phyloP scores from a whole-genome alignment of 2,329 filamentous ascomycete genomes.

The Rhinocladiella similis region DNA sequence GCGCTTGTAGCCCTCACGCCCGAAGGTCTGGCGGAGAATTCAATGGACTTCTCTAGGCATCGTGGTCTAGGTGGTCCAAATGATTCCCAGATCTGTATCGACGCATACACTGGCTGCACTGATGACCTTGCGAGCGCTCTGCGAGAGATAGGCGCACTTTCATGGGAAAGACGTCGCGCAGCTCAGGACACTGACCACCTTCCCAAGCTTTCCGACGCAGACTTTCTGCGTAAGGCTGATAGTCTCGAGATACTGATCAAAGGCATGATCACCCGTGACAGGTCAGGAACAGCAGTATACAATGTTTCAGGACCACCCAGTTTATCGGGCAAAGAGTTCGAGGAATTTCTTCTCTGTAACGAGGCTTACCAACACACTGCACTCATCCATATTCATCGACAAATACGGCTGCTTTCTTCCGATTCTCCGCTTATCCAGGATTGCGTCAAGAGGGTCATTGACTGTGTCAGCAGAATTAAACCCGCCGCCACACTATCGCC shows the following conservation, averaged over 20 bases:
- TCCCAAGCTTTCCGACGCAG: slow-evolving; percentile 9
- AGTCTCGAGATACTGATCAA: slow-evolving; percentile 33
- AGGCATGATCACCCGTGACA: slow-evolving; percentile 28
- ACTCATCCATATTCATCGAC: slow-evolving; percentile 44
- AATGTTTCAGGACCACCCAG: slow-evolving; percentile 30
- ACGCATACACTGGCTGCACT: slow-evolving; percentile 13
- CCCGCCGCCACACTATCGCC: slow-evolving; percentile 42
- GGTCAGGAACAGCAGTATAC: slow-evolving; percentile 26
- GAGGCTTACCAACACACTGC: slow-evolving; percentile 46
- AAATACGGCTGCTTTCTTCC: slow-evolving; percentile 35
- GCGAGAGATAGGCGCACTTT: slow-evolving; percentile 11
- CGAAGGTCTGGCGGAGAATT: slow-evolving; percentile 1
- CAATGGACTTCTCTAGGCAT: neutral
- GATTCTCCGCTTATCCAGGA: slow-evolving; percentile 4
- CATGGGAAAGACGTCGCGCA: slow-evolving; percentile 8
- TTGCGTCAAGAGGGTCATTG: slow-evolving; percentile 36
- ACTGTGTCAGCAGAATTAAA: slow-evolving; percentile 39
- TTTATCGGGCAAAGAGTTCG: slow-evolving; percentile 22
- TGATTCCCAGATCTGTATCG: neutral
- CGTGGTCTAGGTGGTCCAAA: neutral
- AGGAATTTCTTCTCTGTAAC: slow-evolving; percentile 42
- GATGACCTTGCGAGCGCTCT: slow-evolving; percentile 5
- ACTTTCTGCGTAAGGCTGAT: slow-evolving; percentile 30
- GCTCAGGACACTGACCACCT: neutral
- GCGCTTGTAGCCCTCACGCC: slow-evolving; percentile 10